These are phyloP conservation scores for Hansfordia pulvinata DNA, from an alignment of 2,329 filamentous ascomycete genomes.

Conservation along the genomic window DNA sequence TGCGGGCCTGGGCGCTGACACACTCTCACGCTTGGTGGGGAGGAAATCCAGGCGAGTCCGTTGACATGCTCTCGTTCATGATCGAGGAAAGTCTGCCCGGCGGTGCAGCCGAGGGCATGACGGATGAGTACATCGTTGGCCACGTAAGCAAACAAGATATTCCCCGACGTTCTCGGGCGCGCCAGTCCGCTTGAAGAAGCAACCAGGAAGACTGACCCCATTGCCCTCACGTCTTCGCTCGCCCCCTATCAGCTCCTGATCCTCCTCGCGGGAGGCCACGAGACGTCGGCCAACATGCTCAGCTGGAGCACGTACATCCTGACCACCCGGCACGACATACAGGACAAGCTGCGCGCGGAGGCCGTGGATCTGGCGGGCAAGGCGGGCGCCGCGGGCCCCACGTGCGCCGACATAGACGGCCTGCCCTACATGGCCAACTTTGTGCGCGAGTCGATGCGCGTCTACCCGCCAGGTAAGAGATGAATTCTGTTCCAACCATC, in stretches of 20 bases:
- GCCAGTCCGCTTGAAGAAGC: too few relatives aligned
- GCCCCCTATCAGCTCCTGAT: too few relatives aligned
- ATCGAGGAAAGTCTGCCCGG: slow-evolving; percentile 10
- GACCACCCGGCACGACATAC: slow-evolving; percentile 15
- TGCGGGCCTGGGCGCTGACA: too few relatives aligned
- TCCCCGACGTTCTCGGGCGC: too few relatives aligned
- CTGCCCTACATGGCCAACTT: slow-evolving; percentile 21
- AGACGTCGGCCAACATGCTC: slow-evolving; percentile 18
- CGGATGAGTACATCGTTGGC: too few relatives aligned
- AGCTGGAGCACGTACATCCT: slow-evolving; percentile 19
- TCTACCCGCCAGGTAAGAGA: slow-evolving; percentile 17
- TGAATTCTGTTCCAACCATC: not conserved
- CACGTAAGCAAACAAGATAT: too few relatives aligned
- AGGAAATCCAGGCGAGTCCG: too few relatives aligned
- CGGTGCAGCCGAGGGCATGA: too few relatives aligned
- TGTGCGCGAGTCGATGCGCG: slow-evolving; percentile 18
- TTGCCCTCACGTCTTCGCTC: too few relatives aligned
- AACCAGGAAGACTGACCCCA: too few relatives aligned
- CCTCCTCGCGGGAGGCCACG: too few relatives aligned
- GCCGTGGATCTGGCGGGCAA: slow-evolving; percentile 8
- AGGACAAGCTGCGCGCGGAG: slow-evolving; percentile 18
- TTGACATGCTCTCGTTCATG: slow-evolving; percentile 15
- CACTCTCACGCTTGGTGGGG: too few relatives aligned
- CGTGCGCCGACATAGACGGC: slow-evolving; percentile 13
- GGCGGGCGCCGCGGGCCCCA: slow-evolving; percentile 7